These are phyloP conservation scores for Thalassiosira exigua DNA, from an alignment of 352 stramenopile species.

Conservation along the genomic window DNA sequence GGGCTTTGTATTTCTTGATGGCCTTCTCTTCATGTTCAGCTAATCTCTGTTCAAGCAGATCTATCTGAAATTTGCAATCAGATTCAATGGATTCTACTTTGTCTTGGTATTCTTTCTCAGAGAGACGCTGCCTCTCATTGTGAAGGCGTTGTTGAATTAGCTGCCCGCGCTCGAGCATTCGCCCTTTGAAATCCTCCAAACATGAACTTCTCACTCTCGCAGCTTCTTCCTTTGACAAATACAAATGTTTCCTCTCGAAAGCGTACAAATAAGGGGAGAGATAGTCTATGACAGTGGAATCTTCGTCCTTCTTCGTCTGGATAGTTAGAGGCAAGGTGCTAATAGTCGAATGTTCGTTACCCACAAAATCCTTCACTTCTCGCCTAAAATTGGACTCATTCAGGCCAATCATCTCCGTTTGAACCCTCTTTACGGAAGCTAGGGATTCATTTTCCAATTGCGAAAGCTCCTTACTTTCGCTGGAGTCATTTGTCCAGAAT, in stretches of 20 bases:
- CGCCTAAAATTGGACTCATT: background rate
- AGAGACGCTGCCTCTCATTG: too few relatives aligned
- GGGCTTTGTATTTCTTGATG: constrained; percentile 33
- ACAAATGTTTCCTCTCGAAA: background rate
- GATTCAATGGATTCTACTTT: background rate
- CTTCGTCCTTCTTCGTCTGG: constrained; percentile 12
- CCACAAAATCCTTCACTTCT: background rate
- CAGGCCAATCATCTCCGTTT: constrained; percentile 1
- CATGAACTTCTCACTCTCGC: constrained; percentile 18
- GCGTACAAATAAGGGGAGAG: constrained; percentile 19
- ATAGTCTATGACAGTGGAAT: constrained; percentile 22
- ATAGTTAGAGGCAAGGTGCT: too few relatives aligned
- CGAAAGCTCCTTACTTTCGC: constrained; percentile 1
- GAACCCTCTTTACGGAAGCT: background rate
- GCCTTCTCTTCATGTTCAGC: constrained; percentile 31
- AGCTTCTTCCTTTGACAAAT: constrained; percentile 33
- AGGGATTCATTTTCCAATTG: background rate
- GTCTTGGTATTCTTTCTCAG: too few relatives aligned
- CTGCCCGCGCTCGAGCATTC: constrained; percentile 27
- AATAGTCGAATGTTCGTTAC: too few relatives aligned
- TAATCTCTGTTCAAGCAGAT: constrained; percentile 35
- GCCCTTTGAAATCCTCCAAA: constrained; percentile 21
- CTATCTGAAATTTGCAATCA: constrained; percentile 27
- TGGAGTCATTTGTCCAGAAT: background rate
- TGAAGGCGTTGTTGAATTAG: constrained; percentile 34